Evolutionary conservation across 2,329 filamentous ascomycete genomes (phyloP), one percentile per base, ranked within the genome.

Genomic region (Colletotrichum lindemuthianum): DNA sequence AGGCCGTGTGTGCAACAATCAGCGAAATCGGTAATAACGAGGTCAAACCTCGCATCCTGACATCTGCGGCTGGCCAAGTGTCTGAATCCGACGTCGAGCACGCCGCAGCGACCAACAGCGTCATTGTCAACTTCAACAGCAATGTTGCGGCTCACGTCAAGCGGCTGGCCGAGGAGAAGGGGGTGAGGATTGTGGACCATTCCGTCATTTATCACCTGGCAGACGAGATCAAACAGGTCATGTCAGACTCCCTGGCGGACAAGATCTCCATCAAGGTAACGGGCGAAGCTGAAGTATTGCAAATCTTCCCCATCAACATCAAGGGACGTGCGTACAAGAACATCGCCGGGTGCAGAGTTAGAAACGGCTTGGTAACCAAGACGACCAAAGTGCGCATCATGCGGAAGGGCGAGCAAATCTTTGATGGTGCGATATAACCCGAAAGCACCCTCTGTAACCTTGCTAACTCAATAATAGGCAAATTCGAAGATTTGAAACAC

Each of bases 81-180:
- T 88, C 86, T 39, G 92, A 97, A 78, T 96, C 89, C 68, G 96
- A 99, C 75, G 84, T 99, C 59, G 92, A 97, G 73, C 92, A 96
- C 74, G 95, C 96, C 0, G 88, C 91, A 1, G 87, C 87, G 15
- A 92, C 95, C 2, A 84, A 87, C 34, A 92, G 91, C 40, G 81
- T 90, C 70, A 88, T 98, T 68, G 83, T 98, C 76, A 92, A 92
- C 71, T 99, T 99, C 84, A 97, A 97, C 78, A 88, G 87, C 52
- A 71, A 85, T 0, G 81, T 93, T 8, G 87, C 92, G 1, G 84
- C 85, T 8, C 82, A 89, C 56, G 90, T 97, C 69, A 82, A 85
- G 66, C 85, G 86, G 11, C 79, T 90, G 69, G 95, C 96, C 2
- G 88, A 91, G 66, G 79, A 85, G 8, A 84, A 87, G 51, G 88